phyloP scores from a whole-genome alignment of 2,329 filamentous ascomycete species.

The Aureobasidium subglaciale region DNA sequence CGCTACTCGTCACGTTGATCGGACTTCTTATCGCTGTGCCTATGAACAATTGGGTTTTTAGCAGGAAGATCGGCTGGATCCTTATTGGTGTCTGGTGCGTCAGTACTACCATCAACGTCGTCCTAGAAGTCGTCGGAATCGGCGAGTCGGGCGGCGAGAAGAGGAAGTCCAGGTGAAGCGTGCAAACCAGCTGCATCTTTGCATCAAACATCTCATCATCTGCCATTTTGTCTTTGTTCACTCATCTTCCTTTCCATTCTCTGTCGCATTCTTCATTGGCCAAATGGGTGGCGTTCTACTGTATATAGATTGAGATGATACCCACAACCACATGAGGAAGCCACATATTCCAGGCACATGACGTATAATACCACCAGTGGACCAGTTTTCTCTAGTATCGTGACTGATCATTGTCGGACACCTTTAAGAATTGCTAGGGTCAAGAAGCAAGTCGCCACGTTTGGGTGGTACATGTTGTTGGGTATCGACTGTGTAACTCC shows the following conservation, averaged over 20 bases:
- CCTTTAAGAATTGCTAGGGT: background rate
- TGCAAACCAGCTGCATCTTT: too few species aligned
- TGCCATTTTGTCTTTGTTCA: background rate
- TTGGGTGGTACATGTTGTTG: background rate
- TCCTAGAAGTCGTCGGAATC: slow-evolving; percentile 58
- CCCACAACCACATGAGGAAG: background rate
- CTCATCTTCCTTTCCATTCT: background rate
- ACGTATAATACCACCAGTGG: background rate
- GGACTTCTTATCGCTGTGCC: slow-evolving; percentile 76
- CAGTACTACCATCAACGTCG: slow-evolving; percentile 74
- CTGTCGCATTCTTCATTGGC: background rate
- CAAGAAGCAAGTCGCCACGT: background rate
- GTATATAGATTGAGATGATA: slow-evolving; percentile 11
- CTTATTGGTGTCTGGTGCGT: slow-evolving; percentile 73
- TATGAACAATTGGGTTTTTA: slow-evolving; percentile 79
- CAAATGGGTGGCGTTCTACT: background rate
- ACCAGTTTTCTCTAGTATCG: background rate
- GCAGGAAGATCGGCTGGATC: slow-evolving; percentile 69
- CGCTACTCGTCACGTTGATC: slow-evolving; percentile 71
- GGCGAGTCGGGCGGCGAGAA: slow-evolving; percentile 14
- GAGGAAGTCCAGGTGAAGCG: background rate
- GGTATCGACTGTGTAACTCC: slow-evolving; percentile 1
- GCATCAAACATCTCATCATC: background rate
- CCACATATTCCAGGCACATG: slow-evolving; percentile 5
- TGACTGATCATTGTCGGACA: background rate